A percentile compares a stretch with the other conserved stretches of the same genome.
phyloP scores from a whole-genome alignment of 345 rosid genomes.

The Eucalyptus grandis region DNA sequence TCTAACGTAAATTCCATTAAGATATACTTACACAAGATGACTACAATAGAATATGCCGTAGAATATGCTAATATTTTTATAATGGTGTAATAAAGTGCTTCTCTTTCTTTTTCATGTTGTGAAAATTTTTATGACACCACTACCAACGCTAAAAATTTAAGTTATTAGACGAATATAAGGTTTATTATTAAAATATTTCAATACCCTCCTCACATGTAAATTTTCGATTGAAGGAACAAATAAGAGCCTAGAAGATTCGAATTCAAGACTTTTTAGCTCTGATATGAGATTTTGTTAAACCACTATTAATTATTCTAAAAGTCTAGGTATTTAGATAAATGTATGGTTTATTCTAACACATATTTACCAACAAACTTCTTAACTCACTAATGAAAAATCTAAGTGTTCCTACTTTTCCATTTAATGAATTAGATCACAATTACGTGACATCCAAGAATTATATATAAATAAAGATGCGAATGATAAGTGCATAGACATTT shows the following conservation, averaged over 20 bases:
- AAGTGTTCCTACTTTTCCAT: neutral
- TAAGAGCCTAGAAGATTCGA: accelerated
- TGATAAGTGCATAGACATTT: neutral
- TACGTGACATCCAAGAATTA: neutral
- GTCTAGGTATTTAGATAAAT: too few relatives aligned
- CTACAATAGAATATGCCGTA: neutral
- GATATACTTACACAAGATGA: neutral
- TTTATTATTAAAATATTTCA: too few relatives aligned
- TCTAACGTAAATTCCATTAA: neutral
- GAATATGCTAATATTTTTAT: neutral
- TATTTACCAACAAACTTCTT: neutral
- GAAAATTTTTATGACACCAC: too few relatives aligned
- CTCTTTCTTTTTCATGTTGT: neutral
- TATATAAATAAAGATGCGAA: neutral
- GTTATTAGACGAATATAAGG: too few relatives aligned
- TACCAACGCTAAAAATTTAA: too few relatives aligned
- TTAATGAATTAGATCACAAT: neutral
- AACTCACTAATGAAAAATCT: neutral
- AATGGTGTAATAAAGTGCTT: neutral
- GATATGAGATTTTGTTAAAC: too few relatives aligned
- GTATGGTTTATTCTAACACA: too few relatives aligned
- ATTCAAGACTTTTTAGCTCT: too few relatives aligned
- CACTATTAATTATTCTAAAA: too few relatives aligned
- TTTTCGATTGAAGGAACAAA: too few relatives aligned
- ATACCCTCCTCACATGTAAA: too few relatives aligned